Evolutionary conservation across 208 protist genomes (phyloP).

Genomic region (Crithidia mellificae): DNA sequence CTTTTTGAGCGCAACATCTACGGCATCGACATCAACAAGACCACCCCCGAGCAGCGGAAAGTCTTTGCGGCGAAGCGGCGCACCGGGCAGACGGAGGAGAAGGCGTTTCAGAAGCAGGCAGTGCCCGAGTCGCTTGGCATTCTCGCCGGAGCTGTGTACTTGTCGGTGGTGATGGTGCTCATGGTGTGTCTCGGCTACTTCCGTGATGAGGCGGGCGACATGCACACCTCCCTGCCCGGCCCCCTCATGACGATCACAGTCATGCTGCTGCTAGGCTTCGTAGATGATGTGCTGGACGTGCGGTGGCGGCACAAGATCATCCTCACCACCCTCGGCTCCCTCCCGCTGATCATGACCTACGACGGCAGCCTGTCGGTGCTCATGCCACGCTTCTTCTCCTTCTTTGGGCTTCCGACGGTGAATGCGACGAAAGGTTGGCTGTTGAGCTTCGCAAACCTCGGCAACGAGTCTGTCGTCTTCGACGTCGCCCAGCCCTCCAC

Average conservation of each 20-base stretch:
- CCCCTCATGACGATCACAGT: slow-evolving; percentile 95
- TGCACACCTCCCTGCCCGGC: slow-evolving; percentile 61
- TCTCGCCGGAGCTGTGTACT: slow-evolving; percentile 70
- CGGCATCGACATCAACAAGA: slow-evolving; percentile 97
- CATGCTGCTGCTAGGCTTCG: slow-evolving; percentile 99
- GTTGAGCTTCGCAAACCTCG: slow-evolving; percentile 3
- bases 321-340: slow-evolving; percentile 94
- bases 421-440: slow-evolving; percentile 21
- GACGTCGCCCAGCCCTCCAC: neutral
- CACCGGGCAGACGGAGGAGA: slow-evolving; percentile 26
- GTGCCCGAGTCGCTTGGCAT: slow-evolving; percentile 85
- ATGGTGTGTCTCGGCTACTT: slow-evolving; percentile 38
- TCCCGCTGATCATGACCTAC: slow-evolving; percentile 95
- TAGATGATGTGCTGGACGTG: slow-evolving; percentile 99
- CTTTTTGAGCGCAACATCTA: slow-evolving; percentile 87
- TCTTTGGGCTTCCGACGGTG: slow-evolving; percentile 20
- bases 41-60: slow-evolving; percentile 62
- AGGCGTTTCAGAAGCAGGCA: slow-evolving; percentile 40
- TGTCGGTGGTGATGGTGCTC: slow-evolving; percentile 65
- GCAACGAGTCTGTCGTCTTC: slow-evolving; percentile 1
- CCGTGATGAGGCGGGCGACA: slow-evolving; percentile 28
- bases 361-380: slow-evolving; percentile 88
- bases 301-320: slow-evolving; percentile 98
- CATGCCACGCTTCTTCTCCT: slow-evolving; percentile 70
- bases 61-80: slow-evolving; percentile 48